Percentiles rank a stretch among this genome's conserved stretches.
These are phyloP conservation scores for Rhododendron henanense DNA, from an alignment of 148 eudicot species.

Conservation along the genomic window DNA sequence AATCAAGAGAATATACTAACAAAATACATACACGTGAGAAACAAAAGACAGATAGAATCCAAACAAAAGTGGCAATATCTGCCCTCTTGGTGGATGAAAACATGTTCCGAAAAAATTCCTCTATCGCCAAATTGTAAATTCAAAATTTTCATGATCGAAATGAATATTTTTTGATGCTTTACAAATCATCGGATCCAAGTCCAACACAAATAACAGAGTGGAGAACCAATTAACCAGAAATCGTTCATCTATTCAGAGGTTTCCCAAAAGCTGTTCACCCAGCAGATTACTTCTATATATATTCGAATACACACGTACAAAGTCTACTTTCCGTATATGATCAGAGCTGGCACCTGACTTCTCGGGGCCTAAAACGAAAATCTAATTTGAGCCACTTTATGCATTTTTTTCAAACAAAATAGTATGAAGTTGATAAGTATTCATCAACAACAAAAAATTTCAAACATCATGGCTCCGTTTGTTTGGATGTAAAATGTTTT, in stretches of 20 bases:
- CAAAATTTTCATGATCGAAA: not conserved
- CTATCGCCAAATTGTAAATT: not conserved
- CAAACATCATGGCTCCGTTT: too few species aligned
- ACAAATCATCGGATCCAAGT: not conserved
- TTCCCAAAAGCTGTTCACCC: not conserved
- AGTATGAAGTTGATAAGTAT: too few species aligned
- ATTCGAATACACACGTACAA: too few species aligned
- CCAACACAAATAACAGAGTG: not conserved
- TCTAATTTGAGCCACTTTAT: too few species aligned
- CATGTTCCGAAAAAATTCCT: not conserved
- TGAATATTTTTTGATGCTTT: not conserved
- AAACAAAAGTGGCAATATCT: not conserved
- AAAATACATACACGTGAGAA: not conserved
- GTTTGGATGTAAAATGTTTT: too few species aligned
- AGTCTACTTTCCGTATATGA: too few species aligned
- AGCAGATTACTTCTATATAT: too few species aligned
- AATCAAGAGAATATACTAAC: not conserved
- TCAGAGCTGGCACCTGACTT: too few species aligned
- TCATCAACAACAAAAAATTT: too few species aligned
- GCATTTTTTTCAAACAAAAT: too few species aligned
- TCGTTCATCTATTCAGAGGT: not conserved
- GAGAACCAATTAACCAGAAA: not conserved
- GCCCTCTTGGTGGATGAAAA: not conserved
- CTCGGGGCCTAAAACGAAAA: too few species aligned
- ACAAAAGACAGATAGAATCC: not conserved